These are phyloP conservation scores for Digitaria exilis DNA, from an alignment of 202 grass and related monocot genomes.

Conservation along the genomic window DNA sequence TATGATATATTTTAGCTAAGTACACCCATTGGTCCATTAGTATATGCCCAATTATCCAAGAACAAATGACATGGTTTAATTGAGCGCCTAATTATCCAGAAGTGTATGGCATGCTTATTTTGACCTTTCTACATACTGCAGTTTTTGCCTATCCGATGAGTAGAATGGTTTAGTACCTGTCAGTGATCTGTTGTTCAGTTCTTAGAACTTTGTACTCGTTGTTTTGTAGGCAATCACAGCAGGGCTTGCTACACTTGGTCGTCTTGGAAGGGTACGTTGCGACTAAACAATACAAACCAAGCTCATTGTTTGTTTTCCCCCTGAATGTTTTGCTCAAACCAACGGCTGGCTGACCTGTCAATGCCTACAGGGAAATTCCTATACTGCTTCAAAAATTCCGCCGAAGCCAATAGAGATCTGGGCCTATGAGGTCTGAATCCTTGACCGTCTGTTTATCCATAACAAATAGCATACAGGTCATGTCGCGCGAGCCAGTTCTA, in stretches of 20 bases:
- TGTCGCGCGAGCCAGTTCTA: background rate
- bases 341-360: background rate
- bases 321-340: slow-evolving; percentile 23
- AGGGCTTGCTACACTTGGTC: slow-evolving; percentile 75
- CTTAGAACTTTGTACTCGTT: slow-evolving; percentile 13
- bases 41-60: background rate
- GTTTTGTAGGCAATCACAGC: slow-evolving; percentile 69
- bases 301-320: slow-evolving; percentile 10
- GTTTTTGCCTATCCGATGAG: background rate
- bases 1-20: background rate
- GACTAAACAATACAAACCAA: background rate
- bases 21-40: background rate
- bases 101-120: slow-evolving; percentile 2
- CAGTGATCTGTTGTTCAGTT: slow-evolving; percentile 25
- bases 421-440: slow-evolving; percentile 79
- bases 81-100: background rate
- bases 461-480: background rate
- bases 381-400: slow-evolving; percentile 75
- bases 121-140: background rate
- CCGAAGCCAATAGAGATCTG: slow-evolving; percentile 80
- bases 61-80: background rate
- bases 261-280: slow-evolving; percentile 63
- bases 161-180: background rate
- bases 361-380: slow-evolving; percentile 65
- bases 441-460: background rate